A percentile compares a stretch with the other conserved stretches of the same genome.
phyloP scores from a whole-genome alignment of 2,329 filamentous ascomycete genomes.

The Calonectria crousiana region DNA sequence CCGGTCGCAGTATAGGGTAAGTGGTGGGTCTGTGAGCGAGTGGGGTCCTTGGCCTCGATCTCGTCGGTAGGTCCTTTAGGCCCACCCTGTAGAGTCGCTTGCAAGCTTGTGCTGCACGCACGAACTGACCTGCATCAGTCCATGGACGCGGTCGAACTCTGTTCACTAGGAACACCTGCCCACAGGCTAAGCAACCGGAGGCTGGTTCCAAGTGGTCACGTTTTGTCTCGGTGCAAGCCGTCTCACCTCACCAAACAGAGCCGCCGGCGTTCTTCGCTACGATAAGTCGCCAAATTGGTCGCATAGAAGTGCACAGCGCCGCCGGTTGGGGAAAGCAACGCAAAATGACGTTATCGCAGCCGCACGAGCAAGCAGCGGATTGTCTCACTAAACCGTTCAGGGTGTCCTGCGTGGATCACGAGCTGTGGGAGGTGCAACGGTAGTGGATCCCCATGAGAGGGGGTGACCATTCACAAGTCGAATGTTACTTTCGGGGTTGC shows the following conservation, averaged over 20 bases:
- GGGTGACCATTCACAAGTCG: conserved; percentile 23
- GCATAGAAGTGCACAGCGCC: background rate
- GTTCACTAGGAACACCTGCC: background rate
- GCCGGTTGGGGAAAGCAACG: conserved; percentile 11
- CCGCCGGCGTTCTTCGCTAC: background rate
- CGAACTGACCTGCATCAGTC: background rate
- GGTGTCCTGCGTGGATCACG: conserved; percentile 39
- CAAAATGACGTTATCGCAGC: conserved; percentile 41
- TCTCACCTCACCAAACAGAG: background rate
- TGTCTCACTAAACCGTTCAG: conserved; percentile 36
- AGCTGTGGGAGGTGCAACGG: conserved; percentile 33
- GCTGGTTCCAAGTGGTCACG: background rate
- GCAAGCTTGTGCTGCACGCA: background rate
- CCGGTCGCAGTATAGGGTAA: conserved; percentile 33
- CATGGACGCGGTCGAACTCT: background rate
- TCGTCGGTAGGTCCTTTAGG: background rate
- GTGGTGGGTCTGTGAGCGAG: background rate
- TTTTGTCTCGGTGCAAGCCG: background rate
- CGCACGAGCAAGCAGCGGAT: conserved; percentile 38
- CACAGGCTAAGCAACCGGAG: background rate
- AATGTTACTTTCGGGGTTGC: conserved; percentile 12
- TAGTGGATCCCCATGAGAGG: conserved; percentile 34
- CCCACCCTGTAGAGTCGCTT: background rate
- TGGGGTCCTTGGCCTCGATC: background rate
- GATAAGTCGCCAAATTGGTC: background rate